Percentiles rank a stretch among this genome's conserved stretches.
phyloP scores from a whole-genome alignment of 2,329 filamentous ascomycete species.

The Paraphaeosphaeria sporulosa region DNA sequence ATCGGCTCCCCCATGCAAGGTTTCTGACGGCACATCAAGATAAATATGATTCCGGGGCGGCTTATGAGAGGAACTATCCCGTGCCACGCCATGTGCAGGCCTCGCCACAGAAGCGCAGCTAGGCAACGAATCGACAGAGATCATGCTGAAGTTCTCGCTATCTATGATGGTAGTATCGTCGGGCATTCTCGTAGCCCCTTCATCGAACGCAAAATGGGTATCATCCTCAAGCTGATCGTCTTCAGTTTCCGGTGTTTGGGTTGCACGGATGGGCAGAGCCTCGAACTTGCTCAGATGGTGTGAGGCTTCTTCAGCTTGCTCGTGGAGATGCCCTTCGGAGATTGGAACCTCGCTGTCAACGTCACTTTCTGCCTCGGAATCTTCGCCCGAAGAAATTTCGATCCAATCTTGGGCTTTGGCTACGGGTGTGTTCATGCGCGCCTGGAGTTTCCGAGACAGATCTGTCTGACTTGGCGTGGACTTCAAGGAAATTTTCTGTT shows the following conservation, averaged over 20 bases:
- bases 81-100: constrained; percentile 27
- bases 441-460: constrained; percentile 26
- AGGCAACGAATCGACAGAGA: constrained; percentile 57
- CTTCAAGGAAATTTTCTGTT: constrained; percentile 15
- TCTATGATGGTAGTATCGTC: constrained; percentile 57
- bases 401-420: constrained; percentile 27
- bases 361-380: constrained; percentile 30
- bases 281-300: constrained; percentile 8
- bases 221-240: constrained; percentile 29
- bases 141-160: constrained; percentile 61
- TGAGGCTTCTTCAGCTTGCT: background rate
- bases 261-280: background rate
- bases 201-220: constrained; percentile 38
- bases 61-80: constrained; percentile 15
- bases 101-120: constrained; percentile 39
- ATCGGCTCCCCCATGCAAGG: constrained; percentile 12
- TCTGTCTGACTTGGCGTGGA: constrained; percentile 29
- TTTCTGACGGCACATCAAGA: constrained; percentile 15
- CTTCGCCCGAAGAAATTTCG: constrained; percentile 30
- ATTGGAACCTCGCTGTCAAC: constrained; percentile 29
- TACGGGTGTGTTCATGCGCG: constrained; percentile 39
- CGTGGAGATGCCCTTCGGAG: background rate
- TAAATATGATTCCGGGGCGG: constrained; percentile 25
- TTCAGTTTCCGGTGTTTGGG: constrained; percentile 19
- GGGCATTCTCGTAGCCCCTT: constrained; percentile 42